These are phyloP conservation scores for Leccinellum luteum DNA, from an alignment of 768 basidiomycete species.

Conservation along the genomic window DNA sequence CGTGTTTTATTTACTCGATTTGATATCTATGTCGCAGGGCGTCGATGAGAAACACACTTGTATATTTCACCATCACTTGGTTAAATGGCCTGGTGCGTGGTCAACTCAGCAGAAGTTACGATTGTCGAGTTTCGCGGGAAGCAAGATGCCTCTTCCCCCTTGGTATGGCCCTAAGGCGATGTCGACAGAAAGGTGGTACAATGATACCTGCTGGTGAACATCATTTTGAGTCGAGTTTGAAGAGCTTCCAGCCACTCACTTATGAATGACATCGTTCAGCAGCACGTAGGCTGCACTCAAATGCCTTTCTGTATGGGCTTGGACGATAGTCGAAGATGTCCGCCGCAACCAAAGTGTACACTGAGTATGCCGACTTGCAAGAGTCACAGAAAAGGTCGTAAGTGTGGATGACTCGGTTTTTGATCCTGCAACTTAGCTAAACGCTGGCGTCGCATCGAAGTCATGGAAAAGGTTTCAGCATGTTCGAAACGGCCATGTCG, in stretches of 20 bases:
- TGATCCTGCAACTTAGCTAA: neutral
- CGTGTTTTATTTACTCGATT: constrained; percentile 29
- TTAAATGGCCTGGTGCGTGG: neutral
- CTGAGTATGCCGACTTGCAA: too few relatives aligned
- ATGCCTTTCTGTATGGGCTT: neutral
- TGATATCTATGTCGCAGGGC: constrained; percentile 10
- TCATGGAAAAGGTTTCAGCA: neutral
- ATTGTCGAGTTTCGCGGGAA: neutral
- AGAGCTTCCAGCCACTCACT: neutral
- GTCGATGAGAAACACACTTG: neutral
- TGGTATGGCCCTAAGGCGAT: neutral
- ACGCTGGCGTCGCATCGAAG: neutral
- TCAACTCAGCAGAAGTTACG: neutral
- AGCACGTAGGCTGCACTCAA: neutral
- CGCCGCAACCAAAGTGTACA: too few relatives aligned
- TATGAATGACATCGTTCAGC: too few relatives aligned
- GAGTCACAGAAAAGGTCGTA: too few relatives aligned
- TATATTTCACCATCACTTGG: neutral
- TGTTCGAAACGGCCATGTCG: neutral
- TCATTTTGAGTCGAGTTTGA: too few relatives aligned
- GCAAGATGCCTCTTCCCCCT: neutral
- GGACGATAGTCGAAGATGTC: neutral
- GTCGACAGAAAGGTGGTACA: neutral
- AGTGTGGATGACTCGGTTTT: neutral
- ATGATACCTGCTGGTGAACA: neutral